Evolutionary conservation across 2,329 filamentous ascomycete species (phyloP).

Genomic region (Epichloe scottii): DNA sequence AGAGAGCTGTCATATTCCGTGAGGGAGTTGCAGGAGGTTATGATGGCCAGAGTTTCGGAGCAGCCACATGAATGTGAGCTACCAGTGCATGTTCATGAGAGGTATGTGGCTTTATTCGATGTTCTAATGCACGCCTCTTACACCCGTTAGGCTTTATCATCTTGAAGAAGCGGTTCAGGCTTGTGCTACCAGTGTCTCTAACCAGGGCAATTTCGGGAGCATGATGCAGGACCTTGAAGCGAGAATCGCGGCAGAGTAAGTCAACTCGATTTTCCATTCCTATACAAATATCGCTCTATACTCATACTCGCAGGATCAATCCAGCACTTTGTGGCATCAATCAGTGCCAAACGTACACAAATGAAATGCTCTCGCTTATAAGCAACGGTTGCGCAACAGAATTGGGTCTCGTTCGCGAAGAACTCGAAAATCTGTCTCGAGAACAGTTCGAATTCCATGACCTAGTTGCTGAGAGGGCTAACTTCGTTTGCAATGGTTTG

Average conservation of each 20-base stretch:
- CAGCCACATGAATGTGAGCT: neutral
- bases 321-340: conserved; percentile 1
- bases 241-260: conserved; percentile 3
- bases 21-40: neutral
- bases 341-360: conserved; percentile 1
- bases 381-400: conserved; percentile 3
- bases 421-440: conserved; percentile 5
- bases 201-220: neutral
- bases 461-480: conserved; percentile 2
- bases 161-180: conserved; percentile 2
- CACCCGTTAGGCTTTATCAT: neutral
- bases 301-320: conserved; percentile 3
- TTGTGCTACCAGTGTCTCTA: neutral
- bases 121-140: neutral
- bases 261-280: neutral
- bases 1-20: neutral
- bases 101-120: neutral
- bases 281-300: neutral
- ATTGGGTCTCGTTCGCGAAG: neutral
- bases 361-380: conserved; percentile 1
- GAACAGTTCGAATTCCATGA: conserved; percentile 4
- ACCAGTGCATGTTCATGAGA: neutral
- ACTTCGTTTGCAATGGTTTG: neutral
- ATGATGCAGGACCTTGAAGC: conserved; percentile 2
- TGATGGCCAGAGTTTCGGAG: neutral